Evolutionary conservation across 345 rosid genomes (phyloP).

Genomic region (Arabis hirsuta): DNA sequence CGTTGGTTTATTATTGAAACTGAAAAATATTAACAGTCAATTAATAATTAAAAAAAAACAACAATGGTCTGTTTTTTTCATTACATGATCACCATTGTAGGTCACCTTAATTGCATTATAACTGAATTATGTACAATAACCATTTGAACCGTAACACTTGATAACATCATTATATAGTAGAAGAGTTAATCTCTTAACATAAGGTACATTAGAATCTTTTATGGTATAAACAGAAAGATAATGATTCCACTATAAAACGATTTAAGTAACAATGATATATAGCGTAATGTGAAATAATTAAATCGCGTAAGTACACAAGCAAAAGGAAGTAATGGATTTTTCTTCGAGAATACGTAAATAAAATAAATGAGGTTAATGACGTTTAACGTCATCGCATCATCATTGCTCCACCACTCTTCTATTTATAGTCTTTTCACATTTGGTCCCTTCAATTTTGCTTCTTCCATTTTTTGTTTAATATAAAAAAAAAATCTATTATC

Average conservation of each 20-base stretch:
- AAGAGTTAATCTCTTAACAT: background rate
- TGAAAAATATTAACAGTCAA: background rate
- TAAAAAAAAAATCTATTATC: background rate
- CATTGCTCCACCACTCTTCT: conserved; percentile 47
- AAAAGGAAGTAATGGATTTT: conserved; percentile 25
- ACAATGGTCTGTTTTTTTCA: background rate
- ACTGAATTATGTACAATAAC: background rate
- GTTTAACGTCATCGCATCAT: conserved; percentile 44
- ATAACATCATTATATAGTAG: background rate
- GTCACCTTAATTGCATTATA: background rate
- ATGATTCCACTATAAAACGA: conserved; percentile 1
- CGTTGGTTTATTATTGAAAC: background rate
- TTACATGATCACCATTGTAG: background rate
- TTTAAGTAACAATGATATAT: conserved; percentile 1
- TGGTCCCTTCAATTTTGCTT: conserved; percentile 28
- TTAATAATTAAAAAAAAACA: background rate
- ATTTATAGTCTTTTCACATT: conserved; percentile 40
- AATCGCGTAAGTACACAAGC: conserved; percentile 30
- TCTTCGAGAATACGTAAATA: conserved; percentile 21
- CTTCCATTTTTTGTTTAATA: background rate
- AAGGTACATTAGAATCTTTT: background rate
- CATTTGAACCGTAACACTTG: background rate
- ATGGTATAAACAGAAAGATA: conserved; percentile 20
- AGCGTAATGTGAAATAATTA: conserved; percentile 4
- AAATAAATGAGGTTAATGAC: conserved; percentile 15